Evolutionary conservation across 2,329 filamentous ascomycete genomes (phyloP).

Genomic region (Talaromyces verruculosus): DNA sequence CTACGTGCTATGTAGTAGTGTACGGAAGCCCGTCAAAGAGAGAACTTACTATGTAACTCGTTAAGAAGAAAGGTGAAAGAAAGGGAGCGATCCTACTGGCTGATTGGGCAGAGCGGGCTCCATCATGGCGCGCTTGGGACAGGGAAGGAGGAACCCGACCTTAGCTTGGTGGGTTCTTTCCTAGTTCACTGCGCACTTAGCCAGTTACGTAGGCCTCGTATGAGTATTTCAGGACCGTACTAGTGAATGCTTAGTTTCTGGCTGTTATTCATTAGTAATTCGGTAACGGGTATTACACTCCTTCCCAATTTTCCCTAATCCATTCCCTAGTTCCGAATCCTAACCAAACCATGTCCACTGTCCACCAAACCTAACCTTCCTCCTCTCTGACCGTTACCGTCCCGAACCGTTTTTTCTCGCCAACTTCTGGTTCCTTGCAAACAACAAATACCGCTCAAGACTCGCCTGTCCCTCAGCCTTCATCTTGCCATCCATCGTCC

Average conservation of each 20-base stretch:
- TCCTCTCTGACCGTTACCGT: neutral
- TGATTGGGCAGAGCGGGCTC: neutral
- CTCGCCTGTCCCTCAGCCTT: neutral
- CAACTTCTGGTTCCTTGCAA: neutral
- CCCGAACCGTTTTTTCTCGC: neutral
- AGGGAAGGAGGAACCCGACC: conserved; percentile 10
- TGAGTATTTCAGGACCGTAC: neutral
- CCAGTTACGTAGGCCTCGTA: neutral
- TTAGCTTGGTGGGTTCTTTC: conserved; percentile 2
- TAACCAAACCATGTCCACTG: neutral
- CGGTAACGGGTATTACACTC: neutral
- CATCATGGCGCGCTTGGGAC: conserved; percentile 3
- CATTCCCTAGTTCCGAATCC: conserved; percentile 7
- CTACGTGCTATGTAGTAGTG: no score
- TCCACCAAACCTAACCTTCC: neutral
- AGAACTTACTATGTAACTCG: no score
- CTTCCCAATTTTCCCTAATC: neutral
- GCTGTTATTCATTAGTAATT: neutral
- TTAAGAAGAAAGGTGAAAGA: neutral
- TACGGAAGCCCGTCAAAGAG: neutral
- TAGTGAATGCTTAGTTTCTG: neutral
- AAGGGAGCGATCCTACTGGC: conserved; percentile 12
- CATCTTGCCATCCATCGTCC: neutral
- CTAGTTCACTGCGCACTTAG: neutral
- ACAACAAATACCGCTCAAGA: neutral